Conservation (phyloP, 2,329 filamentous ascomycete genomes). For the Hypoxylon sp. region DNA sequence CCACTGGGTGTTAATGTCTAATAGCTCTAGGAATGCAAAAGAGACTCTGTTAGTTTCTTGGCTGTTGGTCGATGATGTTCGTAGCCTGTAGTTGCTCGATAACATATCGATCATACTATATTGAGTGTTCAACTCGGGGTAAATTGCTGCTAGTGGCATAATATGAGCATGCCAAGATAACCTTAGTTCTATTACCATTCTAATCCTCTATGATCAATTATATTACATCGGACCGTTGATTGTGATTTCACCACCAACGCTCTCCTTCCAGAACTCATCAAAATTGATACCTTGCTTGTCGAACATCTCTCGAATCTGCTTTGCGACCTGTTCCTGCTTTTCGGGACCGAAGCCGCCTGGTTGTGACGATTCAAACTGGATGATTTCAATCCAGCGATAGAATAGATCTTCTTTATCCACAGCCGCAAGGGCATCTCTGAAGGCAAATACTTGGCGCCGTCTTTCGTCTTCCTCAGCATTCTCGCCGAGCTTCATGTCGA, state of each 20-base stretch:
- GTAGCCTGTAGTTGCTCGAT: neutral
- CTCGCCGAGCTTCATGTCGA: conserved; percentile 67
- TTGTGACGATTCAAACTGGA: conserved; percentile 86
- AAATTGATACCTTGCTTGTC: conserved; percentile 83
- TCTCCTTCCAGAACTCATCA: conserved; percentile 81
- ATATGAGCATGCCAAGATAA: neutral
- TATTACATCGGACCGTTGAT: conserved; percentile 11
- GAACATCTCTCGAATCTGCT: conserved; percentile 83
- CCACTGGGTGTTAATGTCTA: neutral
- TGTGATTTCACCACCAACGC: conserved; percentile 60
- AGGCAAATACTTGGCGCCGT: conserved; percentile 81
- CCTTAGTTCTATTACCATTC: neutral
- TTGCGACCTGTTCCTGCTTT: conserved; percentile 78
- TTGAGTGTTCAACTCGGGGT: neutral
- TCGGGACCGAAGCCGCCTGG: conserved; percentile 84
- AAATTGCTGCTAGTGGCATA: neutral
- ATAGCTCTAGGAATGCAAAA: neutral
- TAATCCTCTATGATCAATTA: neutral
- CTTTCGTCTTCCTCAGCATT: conserved; percentile 72
- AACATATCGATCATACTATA: neutral
- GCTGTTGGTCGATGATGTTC: neutral
- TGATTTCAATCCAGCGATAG: conserved; percentile 92
- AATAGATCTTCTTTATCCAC: conserved; percentile 91
- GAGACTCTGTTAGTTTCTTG: neutral
- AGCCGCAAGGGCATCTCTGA: conserved; percentile 80